A percentile compares a stretch with the other conserved stretches of the same genome.
phyloP scores from a whole-genome alignment of 140 eudicot genomes.

The Flaveria floridana region DNA sequence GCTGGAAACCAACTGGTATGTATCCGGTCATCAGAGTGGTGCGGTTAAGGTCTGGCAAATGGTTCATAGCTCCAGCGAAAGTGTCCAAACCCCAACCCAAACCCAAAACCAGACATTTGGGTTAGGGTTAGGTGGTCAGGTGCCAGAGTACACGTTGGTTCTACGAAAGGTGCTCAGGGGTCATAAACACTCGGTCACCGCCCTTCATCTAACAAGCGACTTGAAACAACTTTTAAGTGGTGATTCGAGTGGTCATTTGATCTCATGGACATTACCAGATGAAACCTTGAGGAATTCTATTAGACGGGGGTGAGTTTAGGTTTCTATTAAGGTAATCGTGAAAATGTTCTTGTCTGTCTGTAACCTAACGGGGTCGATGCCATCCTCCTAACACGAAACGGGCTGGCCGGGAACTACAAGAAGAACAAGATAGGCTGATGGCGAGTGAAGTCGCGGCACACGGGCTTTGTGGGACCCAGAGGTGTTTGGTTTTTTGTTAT shows the following conservation, averaged over 20 bases:
- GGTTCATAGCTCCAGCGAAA: constrained; percentile 63
- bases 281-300: constrained; percentile 69
- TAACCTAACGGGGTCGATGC: constrained; percentile 16
- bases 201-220: constrained; percentile 78
- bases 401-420: constrained; percentile 46
- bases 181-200: constrained; percentile 81
- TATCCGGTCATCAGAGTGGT: constrained; percentile 97
- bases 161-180: constrained; percentile 78
- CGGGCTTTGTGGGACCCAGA: not conserved
- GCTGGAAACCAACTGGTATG: constrained; percentile 82
- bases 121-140: constrained; percentile 49
- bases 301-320: constrained; percentile 53
- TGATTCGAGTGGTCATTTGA: constrained; percentile 75
- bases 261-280: constrained; percentile 88
- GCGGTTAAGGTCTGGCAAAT: constrained; percentile 91
- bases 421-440: constrained; percentile 13
- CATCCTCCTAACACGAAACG: constrained; percentile 40
- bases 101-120: constrained; percentile 44
- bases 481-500: constrained; percentile 24
- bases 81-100: constrained; percentile 37
- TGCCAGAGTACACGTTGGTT: constrained; percentile 74
- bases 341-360: constrained; percentile 14
- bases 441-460: constrained; percentile 4
- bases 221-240: constrained; percentile 87
- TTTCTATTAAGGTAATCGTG: constrained; percentile 4